These are phyloP conservation scores for Colletotrichum incanum DNA, from an alignment of 2,329 filamentous ascomycete genomes.

Conservation along the genomic window DNA sequence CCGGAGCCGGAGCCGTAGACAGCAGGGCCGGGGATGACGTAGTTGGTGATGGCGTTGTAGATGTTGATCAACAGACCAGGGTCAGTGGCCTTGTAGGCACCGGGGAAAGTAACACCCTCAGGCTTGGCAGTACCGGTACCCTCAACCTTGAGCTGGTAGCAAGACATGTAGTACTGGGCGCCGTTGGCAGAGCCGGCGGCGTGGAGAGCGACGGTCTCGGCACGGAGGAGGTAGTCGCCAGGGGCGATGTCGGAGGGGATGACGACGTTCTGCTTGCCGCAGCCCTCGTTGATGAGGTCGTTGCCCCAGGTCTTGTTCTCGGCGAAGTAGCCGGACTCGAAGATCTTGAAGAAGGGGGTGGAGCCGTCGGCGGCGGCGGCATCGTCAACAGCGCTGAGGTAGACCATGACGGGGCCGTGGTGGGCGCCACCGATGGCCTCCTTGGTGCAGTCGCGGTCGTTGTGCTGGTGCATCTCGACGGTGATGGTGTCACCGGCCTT, in stretches of 20 bases:
- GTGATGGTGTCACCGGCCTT: conserved; percentile 57
- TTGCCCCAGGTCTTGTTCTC: conserved; percentile 43
- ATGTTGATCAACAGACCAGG: conserved; percentile 66
- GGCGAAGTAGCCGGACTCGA: conserved; percentile 56
- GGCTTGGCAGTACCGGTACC: conserved; percentile 47
- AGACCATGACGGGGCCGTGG: conserved; percentile 65
- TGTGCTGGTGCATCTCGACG: conserved; percentile 64
- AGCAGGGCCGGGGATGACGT: conserved; percentile 43
- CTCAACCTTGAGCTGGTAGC: conserved; percentile 48
- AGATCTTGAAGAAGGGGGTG: conserved; percentile 68
- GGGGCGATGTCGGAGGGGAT: conserved; percentile 63
- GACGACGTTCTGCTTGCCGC: conserved; percentile 40
- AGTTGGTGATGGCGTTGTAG: conserved; percentile 47
- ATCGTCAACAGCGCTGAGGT: conserved; percentile 64
- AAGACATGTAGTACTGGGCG: conserved; percentile 57
- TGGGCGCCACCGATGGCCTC: conserved; percentile 69
- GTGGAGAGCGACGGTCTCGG: conserved; percentile 70
- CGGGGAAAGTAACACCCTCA: conserved; percentile 44
- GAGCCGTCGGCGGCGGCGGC: conserved; percentile 60
- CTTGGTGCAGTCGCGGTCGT: conserved; percentile 59
- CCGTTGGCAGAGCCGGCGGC: conserved; percentile 53
- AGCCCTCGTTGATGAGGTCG: conserved; percentile 44
- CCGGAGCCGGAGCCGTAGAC: conserved; percentile 37
- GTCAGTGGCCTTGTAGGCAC: conserved; percentile 50
- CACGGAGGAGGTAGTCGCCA: conserved; percentile 69